Base-by-base conservation (phyloP, 2,329 filamentous ascomycete species). In the Juglanconis oblonga region DNA sequence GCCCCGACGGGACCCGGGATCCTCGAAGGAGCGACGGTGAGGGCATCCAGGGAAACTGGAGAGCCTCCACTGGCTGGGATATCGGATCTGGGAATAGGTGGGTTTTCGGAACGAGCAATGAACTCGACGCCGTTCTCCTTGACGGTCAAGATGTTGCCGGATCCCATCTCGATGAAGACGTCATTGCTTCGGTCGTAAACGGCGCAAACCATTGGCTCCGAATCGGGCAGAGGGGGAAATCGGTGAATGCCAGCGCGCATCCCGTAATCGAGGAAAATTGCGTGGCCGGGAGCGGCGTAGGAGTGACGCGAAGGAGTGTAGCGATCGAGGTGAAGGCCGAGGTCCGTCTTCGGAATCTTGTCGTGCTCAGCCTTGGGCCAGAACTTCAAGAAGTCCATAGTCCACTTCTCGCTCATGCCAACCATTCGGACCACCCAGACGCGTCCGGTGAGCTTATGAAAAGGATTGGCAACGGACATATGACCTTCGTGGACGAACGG, bases 391-490 rank as follows among this genome's bases (percentile, higher is more conserved):
- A 31, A 48, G 5, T 48, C 24, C 13, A 36, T 57, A 52, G n/a
- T 51, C 61, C 73, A 76, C 0, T 51, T 11, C 11, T 73, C 68
- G 59, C 64, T 68, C 62, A 77, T 76, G 2, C 75, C 75, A 29
- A 70, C 73, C 57, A 77, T 69, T 17, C 75, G 71, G 6, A 73
- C 60, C 0, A 73, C 71, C 38, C 66, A 61, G 49, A 77, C 57
- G 1, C 68, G 65, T 5, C 67, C 71, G 10, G 62, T 65, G 2
- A 77, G 70, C 1, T 58, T 63, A 4, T 69, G 36, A 3, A 77
- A 62, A 17, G 67, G 66, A 51, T 72, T 68, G 61, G 70, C 75
- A 14, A 75, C 66, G 9, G 57, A 11, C 31, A 76, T 67, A 42
- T 70, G 64, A 2, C 65, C 61, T 17, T 75, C 70, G 8, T 71